These are phyloP conservation scores for Chlorociboria aeruginascens DNA, from an alignment of 495 filamentous ascomycete genomes.

Conservation along the genomic window DNA sequence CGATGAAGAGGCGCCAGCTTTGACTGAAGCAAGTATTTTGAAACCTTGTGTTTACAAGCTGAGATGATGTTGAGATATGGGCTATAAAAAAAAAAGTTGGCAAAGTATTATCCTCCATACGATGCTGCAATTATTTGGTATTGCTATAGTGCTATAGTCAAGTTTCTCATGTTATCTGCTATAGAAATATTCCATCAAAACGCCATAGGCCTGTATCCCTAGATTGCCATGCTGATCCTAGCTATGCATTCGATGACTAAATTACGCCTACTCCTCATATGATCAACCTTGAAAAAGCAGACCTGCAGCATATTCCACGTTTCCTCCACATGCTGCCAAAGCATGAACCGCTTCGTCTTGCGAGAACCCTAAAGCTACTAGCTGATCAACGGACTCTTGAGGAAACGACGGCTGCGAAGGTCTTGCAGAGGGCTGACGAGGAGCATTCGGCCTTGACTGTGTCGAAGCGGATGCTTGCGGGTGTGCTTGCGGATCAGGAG, in stretches of 20 bases:
- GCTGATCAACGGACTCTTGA: slow-evolving; percentile 51
- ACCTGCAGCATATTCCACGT: slow-evolving; percentile 77
- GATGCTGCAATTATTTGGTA: too few relatives aligned
- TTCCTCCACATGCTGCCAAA: slow-evolving; percentile 69
- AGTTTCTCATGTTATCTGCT: too few relatives aligned
- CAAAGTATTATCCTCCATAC: too few relatives aligned
- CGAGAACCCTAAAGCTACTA: slow-evolving; percentile 69
- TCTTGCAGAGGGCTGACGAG: slow-evolving; percentile 14
- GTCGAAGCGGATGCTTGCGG: slow-evolving; percentile 25
- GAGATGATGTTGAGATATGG: slow-evolving; percentile 31
- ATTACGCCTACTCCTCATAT: neutral
- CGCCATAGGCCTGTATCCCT: too few relatives aligned
- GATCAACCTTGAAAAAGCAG: slow-evolving; percentile 53
- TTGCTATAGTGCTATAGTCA: too few relatives aligned
- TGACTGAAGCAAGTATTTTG: slow-evolving; percentile 56
- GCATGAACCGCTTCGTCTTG: slow-evolving; percentile 68
- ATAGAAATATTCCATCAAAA: too few relatives aligned
- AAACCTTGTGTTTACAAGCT: slow-evolving; percentile 98
- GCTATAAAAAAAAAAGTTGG: neutral
- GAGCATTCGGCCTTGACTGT: slow-evolving; percentile 12
- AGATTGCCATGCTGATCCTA: too few relatives aligned
- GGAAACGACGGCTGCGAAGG: slow-evolving; percentile 33
- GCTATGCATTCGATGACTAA: neutral
- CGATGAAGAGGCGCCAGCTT: slow-evolving; percentile 34
- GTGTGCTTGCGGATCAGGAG: slow-evolving; percentile 20